phyloP scores from a whole-genome alignment of 2,329 filamentous ascomycete genomes.

The Monosporascus sp. region DNA sequence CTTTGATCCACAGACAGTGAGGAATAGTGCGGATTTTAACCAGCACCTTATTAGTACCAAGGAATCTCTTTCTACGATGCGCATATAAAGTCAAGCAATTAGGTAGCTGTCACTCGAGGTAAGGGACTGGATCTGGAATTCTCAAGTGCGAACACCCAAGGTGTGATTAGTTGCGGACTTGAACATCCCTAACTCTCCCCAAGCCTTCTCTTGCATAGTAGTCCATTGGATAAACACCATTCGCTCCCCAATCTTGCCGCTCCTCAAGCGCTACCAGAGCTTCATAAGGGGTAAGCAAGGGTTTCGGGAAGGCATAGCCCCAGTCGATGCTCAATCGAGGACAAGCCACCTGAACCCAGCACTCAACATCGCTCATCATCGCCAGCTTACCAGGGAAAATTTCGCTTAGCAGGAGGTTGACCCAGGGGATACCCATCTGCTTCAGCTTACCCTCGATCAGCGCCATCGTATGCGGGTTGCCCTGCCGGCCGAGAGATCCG shows the following conservation, averaged over 20 bases:
- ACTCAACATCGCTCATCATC: conserved; percentile 89
- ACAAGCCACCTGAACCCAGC: conserved; percentile 97
- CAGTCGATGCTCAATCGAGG: conserved; percentile 97
- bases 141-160: too few relatives aligned
- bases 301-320: conserved; percentile 91
- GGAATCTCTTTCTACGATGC: too few relatives aligned
- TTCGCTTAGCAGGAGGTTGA: conserved; percentile 85
- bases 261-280: conserved; percentile 83
- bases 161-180: conserved; percentile 13
- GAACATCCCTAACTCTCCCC: conserved; percentile 61
- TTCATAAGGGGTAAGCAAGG: conserved; percentile 89
- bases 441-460: conserved; percentile 76
- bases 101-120: too few relatives aligned
- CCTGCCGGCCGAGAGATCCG: conserved; percentile 86
- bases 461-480: conserved; percentile 86
- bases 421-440: conserved; percentile 67
- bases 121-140: too few relatives aligned
- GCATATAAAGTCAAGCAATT: too few relatives aligned
- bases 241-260: conserved; percentile 65
- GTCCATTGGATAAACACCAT: conserved; percentile 88
- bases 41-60: too few relatives aligned
- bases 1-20: too few relatives aligned
- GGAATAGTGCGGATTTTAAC: too few relatives aligned
- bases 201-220: conserved; percentile 92
- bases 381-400: conserved; percentile 95